Base-by-base conservation (phyloP, 345 rosid species). In the Luvunga scandens region DNA sequence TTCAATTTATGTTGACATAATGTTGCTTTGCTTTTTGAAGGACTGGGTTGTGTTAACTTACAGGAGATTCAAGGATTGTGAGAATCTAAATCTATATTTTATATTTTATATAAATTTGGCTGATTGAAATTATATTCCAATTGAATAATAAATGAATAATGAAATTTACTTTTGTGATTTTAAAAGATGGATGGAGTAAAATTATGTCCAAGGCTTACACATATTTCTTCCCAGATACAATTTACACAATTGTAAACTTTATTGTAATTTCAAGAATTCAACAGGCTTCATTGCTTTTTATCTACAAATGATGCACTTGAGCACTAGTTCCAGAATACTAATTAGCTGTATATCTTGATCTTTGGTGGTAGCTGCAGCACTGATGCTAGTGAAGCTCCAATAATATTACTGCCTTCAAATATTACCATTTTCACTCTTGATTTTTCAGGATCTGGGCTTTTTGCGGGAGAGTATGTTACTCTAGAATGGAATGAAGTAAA, bases 301-400 rank as follows among this genome's bases (percentile, higher is more conserved):
- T 28, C 13, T 28, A 55, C 36, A 71, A 62, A 39, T 42, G 45
- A 42, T 38, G 30, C 28, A 19, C 27, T 64, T 48, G 59, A 22
- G 48, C 31, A 12, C 39, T 75, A 31, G n/a, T 62, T 34, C 56
- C 50, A 55, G 28, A 80, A 71, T 69, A 33, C 27, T 64, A 75
- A 88, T 50, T 22, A 69, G 63, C 14, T 57, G 75, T 70, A 28
- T 80, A 18, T 77, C 82, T 87, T 85, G 56, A 64, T 72, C 81
- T 87, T 79, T 82, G 70, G 70, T 87, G 91, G 98, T 86, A 98
- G 97, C 61, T 91, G 97, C 89, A 86, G 95, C 87, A 93, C 94
- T n/a, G 98, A 93, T 85, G 98, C 90, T n/a, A 91, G 95, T 87
- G 98, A 95, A 92, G 98, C 93, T 74, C 95, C 97, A 34, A 85